Percentiles rank a stretch among this genome's conserved stretches.
phyloP scores from a whole-genome alignment of 2,329 filamentous ascomycete genomes.

The Xylariaceae sp. region DNA sequence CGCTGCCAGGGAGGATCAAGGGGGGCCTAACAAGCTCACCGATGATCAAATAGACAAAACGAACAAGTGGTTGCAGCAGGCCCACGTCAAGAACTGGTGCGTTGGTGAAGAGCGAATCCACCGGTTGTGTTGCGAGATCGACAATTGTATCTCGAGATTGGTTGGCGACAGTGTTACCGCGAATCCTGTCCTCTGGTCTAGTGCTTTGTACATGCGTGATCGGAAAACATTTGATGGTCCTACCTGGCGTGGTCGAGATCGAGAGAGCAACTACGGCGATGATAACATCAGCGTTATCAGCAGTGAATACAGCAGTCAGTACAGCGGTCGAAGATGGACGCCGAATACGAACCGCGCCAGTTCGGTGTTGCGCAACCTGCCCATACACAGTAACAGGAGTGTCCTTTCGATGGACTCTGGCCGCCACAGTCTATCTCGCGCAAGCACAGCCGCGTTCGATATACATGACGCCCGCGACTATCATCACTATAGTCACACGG shows the following conservation, averaged over 20 bases:
- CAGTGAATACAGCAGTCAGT: slow-evolving; percentile 51
- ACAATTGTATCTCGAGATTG: slow-evolving; percentile 77
- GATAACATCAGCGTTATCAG: slow-evolving; percentile 51
- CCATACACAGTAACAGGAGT: slow-evolving; percentile 57
- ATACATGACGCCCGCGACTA: slow-evolving; percentile 66
- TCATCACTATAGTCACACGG: slow-evolving; percentile 61
- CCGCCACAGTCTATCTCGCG: slow-evolving; percentile 55
- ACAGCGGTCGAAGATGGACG: slow-evolving; percentile 45
- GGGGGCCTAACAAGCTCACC: slow-evolving; percentile 90
- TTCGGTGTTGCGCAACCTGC: slow-evolving; percentile 52
- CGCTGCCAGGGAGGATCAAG: slow-evolving; percentile 75
- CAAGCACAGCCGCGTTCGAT: slow-evolving; percentile 56
- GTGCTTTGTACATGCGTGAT: slow-evolving; percentile 78
- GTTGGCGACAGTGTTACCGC: slow-evolving; percentile 80
- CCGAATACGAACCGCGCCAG: slow-evolving; percentile 42
- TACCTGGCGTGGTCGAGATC: slow-evolving; percentile 37
- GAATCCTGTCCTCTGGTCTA: slow-evolving; percentile 86
- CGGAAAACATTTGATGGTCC: slow-evolving; percentile 54
- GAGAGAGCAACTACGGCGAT: slow-evolving; percentile 44
- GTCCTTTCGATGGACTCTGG: slow-evolving; percentile 66
- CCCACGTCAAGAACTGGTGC: slow-evolving; percentile 87
- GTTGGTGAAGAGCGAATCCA: slow-evolving; percentile 92
- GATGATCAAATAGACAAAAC: slow-evolving; percentile 91
- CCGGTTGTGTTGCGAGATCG: slow-evolving; percentile 84
- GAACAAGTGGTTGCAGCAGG: slow-evolving; percentile 72